Conservation (phyloP, 441 rosid species). For the Aleurites moluccanus region DNA sequence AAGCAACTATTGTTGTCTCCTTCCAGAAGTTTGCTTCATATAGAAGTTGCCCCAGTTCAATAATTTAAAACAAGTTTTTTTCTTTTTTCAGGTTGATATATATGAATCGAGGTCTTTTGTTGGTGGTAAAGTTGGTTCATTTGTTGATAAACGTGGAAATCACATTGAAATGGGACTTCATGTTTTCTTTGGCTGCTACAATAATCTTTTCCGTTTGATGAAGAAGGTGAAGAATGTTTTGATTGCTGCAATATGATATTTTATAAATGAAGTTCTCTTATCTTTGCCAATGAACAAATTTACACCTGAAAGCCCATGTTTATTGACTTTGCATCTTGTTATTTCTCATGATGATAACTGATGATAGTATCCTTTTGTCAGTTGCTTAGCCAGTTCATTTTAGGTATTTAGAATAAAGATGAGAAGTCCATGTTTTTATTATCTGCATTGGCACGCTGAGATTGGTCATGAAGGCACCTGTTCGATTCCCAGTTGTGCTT, state of each 20-base stretch:
- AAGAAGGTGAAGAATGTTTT: conserved; percentile 60
- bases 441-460: neutral
- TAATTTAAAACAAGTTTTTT: neutral
- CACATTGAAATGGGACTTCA: conserved; percentile 99
- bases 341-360: neutral
- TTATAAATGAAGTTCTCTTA: neutral
- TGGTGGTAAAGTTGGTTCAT: conserved; percentile 98
- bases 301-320: neutral
- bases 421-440: neutral
- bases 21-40: neutral
- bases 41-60: neutral
- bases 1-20: neutral
- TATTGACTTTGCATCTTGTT: neutral
- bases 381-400: neutral
- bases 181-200: conserved; percentile 98
- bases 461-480: neutral
- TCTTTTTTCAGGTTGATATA: conserved; percentile 71
- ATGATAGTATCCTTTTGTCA: neutral
- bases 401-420: neutral
- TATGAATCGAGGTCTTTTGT: conserved; percentile 87
- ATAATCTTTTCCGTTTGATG: conserved; percentile 93
- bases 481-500: neutral
- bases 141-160: conserved; percentile 90
- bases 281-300: neutral
- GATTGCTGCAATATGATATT: conserved; percentile 2